Evolutionary conservation across 2,329 filamentous ascomycete genomes (phyloP).

Genomic region (Furcasterigmium furcatum): DNA sequence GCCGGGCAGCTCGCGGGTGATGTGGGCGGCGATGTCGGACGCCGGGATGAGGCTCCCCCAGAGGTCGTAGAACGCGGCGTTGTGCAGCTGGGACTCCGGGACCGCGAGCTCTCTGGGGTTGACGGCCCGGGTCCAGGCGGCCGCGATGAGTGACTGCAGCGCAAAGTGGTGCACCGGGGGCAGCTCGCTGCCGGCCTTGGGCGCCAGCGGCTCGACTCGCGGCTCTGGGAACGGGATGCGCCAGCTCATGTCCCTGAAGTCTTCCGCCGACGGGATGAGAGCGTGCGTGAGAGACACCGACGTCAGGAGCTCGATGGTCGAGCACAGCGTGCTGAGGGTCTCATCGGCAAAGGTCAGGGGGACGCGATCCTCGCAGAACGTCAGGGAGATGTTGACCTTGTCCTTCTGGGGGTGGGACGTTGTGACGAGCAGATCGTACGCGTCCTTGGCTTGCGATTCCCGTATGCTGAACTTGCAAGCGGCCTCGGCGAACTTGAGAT

Average conservation of each 20-base stretch:
- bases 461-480: slow-evolving; percentile 40
- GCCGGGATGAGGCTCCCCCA: slow-evolving; percentile 48
- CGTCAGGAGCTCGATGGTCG: slow-evolving; percentile 41
- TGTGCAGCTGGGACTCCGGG: slow-evolving; percentile 35
- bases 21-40: slow-evolving; percentile 38
- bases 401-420: slow-evolving; percentile 33
- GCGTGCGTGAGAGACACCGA: slow-evolving; percentile 43
- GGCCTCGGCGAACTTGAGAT: slow-evolving; percentile 41
- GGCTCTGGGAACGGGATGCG: slow-evolving; percentile 36
- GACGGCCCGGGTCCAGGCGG: slow-evolving; percentile 42
- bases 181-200: slow-evolving; percentile 22
- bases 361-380: slow-evolving; percentile 42
- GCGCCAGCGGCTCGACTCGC: slow-evolving; percentile 16
- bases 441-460: slow-evolving; percentile 34
- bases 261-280: slow-evolving; percentile 37
- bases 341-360: slow-evolving; percentile 36
- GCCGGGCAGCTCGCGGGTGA: slow-evolving; percentile 37
- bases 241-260: slow-evolving; percentile 33
- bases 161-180: slow-evolving; percentile 33
- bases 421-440: slow-evolving; percentile 42
- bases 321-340: slow-evolving; percentile 41
- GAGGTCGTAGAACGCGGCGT: slow-evolving; percentile 47
- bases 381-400: slow-evolving; percentile 37
- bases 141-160: slow-evolving; percentile 37
- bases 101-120: slow-evolving; percentile 33